Base-by-base conservation (phyloP, 495 filamentous ascomycete species). In the Xylaria sp. region DNA sequence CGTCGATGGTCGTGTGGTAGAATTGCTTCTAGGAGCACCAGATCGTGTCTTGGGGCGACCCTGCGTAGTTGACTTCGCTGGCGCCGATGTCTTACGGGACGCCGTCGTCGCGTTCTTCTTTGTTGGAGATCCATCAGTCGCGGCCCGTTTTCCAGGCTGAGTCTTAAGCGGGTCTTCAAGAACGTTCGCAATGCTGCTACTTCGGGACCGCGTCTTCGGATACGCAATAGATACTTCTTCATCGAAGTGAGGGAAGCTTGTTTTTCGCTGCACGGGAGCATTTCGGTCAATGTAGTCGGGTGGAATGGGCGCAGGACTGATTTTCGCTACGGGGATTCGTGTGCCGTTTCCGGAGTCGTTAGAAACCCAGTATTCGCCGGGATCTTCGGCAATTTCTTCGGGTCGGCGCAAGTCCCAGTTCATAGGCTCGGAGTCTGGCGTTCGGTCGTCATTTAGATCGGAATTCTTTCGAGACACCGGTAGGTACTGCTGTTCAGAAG, bases 291-390 rank as follows among this genome's bases (percentile, higher is more conserved):
- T 82, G 69, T 89, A 86, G 68, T 90, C 85, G 44, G 87, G 79
- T 2, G 92, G 89, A 67, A 95, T 88, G n/a, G 93, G 93, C 33
- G 89, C 86, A 1, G 92, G 91, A 74, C 93, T 97, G 14, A 86
- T 79, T 71, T 91, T 93, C 14, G 92, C 88, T 50, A 98, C 85
- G 0, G 96, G 96, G 72, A 99, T 98, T 31, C 92, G 87, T 35
- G 95, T 98, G 41, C 75, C 78, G 67, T 83, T 83, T 44, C 76
- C 80, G 33, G 72, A 74, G 48, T 76, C 77, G 58, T 76, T 83
- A 9, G 78, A 74, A 41, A 82, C 73, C 65, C 75, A 82, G 66
- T 82, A 85, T 43, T 82, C 82, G 44, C 84, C 82, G 35, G 82
- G 81, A 37, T 94, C 91, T 29, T 90, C 88, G 14, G 92, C 90